phyloP scores from a whole-genome alignment of 257 asterid species.

The Solanum ahanhuiri region DNA sequence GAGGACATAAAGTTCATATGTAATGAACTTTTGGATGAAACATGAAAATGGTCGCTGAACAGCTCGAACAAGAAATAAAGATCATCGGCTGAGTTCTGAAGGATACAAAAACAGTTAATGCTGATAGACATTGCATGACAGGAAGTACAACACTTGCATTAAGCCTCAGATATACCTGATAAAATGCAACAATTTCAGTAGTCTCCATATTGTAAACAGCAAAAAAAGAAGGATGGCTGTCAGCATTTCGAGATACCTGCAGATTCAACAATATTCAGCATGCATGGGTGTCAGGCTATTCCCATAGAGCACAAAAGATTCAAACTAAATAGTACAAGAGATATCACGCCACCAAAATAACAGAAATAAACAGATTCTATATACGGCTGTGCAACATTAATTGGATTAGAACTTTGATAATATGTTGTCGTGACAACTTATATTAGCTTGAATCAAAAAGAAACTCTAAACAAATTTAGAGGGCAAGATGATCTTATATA shows the following conservation, averaged over 20 bases:
- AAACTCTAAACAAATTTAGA: neutral
- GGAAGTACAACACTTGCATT: neutral
- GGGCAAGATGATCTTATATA: neutral
- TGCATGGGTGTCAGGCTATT: constrained; percentile 1
- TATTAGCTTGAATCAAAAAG: neutral
- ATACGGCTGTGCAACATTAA: neutral
- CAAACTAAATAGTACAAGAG: neutral
- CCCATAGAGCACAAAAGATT: neutral
- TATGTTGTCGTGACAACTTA: neutral
- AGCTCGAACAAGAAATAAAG: constrained; percentile 71
- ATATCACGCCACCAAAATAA: neutral
- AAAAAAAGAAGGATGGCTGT: constrained; percentile 86
- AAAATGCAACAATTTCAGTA: constrained; percentile 75
- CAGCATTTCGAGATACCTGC: constrained; percentile 75
- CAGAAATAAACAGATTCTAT: neutral
- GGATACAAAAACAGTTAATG: neutral
- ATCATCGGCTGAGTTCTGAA: constrained; percentile 91
- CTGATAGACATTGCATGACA: neutral
- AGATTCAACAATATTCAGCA: constrained; percentile 15
- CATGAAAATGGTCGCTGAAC: constrained; percentile 79
- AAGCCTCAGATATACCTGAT: constrained; percentile 48
- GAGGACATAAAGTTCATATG: constrained; percentile 67
- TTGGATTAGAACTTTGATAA: neutral
- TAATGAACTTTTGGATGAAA: constrained; percentile 58
- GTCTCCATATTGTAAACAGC: constrained; percentile 98